phyloP scores from a whole-genome alignment of 75 land plant genomes.

The Picea sitchensis region DNA sequence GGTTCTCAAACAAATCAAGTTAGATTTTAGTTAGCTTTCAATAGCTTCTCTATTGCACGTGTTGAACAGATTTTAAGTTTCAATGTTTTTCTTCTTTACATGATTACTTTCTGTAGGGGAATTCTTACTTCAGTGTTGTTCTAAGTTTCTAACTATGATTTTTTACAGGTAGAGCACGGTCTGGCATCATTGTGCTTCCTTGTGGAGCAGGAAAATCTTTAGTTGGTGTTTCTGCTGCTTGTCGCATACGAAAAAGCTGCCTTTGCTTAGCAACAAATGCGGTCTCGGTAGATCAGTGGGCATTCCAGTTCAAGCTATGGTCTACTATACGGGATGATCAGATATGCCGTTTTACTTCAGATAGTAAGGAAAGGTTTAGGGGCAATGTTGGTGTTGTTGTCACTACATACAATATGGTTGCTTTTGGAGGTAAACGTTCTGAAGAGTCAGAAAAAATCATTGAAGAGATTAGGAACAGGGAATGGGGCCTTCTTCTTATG shows the following conservation, averaged over 20 bases:
- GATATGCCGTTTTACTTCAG: conserved; percentile 96
- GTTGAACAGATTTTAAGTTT: too few relatives aligned
- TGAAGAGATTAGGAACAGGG: conserved; percentile 94
- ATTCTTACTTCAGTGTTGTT: not conserved
- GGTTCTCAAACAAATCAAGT: too few relatives aligned
- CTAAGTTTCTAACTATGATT: not conserved
- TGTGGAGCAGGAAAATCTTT: conserved; percentile 99
- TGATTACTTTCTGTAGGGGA: not conserved
- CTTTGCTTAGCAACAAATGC: conserved; percentile 99
- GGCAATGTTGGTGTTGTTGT: conserved; percentile 97
- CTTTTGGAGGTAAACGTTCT: conserved; percentile 96
- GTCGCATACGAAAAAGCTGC: conserved; percentile 82
- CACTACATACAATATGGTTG: conserved; percentile 98
- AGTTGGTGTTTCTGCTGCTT: conserved; percentile 97
- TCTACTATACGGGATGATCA: conserved; percentile 90
- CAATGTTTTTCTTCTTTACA: too few relatives aligned
- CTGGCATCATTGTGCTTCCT: conserved; percentile 98
- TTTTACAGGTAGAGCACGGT: conserved; percentile 87
- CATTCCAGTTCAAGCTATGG: conserved; percentile 98
- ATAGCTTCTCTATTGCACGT: too few relatives aligned
- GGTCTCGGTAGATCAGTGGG: conserved; percentile 99
- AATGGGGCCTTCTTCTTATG: conserved; percentile 99
- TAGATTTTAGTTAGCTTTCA: too few relatives aligned
- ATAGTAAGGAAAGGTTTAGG: conserved; percentile 91
- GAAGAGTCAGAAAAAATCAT: conserved; percentile 98